Evolutionary conservation across 331 rosid genomes (phyloP).

Genomic region (Spiraea crenata): DNA sequence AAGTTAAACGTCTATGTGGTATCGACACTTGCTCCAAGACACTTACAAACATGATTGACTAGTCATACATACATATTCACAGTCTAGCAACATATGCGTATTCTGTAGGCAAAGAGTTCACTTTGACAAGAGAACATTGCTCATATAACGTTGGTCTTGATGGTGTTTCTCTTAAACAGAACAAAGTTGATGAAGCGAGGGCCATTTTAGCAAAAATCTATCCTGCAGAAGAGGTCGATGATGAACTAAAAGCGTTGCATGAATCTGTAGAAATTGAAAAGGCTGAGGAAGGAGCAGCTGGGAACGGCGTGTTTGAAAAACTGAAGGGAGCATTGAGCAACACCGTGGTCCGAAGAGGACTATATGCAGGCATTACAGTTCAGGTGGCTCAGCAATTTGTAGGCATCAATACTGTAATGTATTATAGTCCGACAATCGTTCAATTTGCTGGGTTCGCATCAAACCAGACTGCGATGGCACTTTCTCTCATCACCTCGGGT

Average conservation of each 20-base stretch:
- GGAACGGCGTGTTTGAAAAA: constrained; percentile 33
- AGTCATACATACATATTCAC: background rate
- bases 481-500: constrained; percentile 74
- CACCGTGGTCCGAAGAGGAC: constrained; percentile 53
- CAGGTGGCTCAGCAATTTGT: constrained; percentile 84
- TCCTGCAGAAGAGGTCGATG: constrained; percentile 45
- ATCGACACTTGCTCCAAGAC: too few relatives aligned
- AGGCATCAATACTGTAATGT: constrained; percentile 83
- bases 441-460: constrained; percentile 84
- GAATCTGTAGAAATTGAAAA: constrained; percentile 52
- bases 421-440: constrained; percentile 81
- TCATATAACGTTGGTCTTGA: background rate
- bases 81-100: background rate
- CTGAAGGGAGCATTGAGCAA: constrained; percentile 40
- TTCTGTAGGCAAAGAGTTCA: too few relatives aligned
- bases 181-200: constrained; percentile 49
- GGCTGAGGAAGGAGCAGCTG: constrained; percentile 39
- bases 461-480: constrained; percentile 69
- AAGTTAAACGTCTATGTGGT: background rate
- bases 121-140: too few relatives aligned
- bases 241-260: constrained; percentile 50
- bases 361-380: constrained; percentile 55
- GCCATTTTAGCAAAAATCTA: constrained; percentile 43
- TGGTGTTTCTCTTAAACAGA: constrained; percentile 32
- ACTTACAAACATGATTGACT: too few relatives aligned